These are phyloP conservation scores for Domatiomyces catenatus DNA, from an alignment of 2,329 filamentous ascomycete genomes.

Conservation along the genomic window DNA sequence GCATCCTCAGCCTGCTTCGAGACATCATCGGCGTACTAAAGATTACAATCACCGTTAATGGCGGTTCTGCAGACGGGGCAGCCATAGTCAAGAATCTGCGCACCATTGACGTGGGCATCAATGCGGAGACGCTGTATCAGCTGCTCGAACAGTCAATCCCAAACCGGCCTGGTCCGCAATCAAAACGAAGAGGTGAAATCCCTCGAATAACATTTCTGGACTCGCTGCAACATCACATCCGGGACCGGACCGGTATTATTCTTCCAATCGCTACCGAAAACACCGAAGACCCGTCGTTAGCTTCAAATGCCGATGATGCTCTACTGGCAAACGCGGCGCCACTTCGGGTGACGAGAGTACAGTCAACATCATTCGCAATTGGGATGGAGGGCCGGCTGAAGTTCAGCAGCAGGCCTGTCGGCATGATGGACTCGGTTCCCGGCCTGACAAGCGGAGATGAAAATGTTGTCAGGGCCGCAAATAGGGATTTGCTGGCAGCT, in stretches of 20 bases:
- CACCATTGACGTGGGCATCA: slow-evolving; percentile 10
- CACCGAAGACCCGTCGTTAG: not conserved
- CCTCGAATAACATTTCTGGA: slow-evolving; percentile 4
- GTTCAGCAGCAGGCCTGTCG: slow-evolving; percentile 8
- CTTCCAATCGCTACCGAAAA: slow-evolving; percentile 3
- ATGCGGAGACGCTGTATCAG: slow-evolving; percentile 4
- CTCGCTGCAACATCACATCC: slow-evolving; percentile 4
- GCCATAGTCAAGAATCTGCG: slow-evolving; percentile 12
- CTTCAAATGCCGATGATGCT: not conserved
- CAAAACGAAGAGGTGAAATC: not conserved
- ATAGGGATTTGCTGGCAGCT: slow-evolving; percentile 6
- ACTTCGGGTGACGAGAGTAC: slow-evolving; percentile 11
- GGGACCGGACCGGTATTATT: slow-evolving; percentile 4
- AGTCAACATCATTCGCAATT: slow-evolving; percentile 10
- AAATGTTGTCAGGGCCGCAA: slow-evolving; percentile 9
- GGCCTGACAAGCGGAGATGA: slow-evolving; percentile 1
- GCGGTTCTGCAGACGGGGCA: not conserved
- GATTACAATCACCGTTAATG: slow-evolving; percentile 10
- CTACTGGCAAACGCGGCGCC: slow-evolving; percentile 2
- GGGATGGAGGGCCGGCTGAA: slow-evolving; percentile 11
- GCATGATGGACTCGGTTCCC: slow-evolving; percentile 2
- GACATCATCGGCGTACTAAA: slow-evolving; percentile 9
- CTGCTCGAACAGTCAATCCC: not conserved
- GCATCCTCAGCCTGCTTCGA: not conserved
- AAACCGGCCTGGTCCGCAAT: not conserved